Base-by-base conservation (phyloP, 75 land plant species). In the Pinus taeda region DNA sequence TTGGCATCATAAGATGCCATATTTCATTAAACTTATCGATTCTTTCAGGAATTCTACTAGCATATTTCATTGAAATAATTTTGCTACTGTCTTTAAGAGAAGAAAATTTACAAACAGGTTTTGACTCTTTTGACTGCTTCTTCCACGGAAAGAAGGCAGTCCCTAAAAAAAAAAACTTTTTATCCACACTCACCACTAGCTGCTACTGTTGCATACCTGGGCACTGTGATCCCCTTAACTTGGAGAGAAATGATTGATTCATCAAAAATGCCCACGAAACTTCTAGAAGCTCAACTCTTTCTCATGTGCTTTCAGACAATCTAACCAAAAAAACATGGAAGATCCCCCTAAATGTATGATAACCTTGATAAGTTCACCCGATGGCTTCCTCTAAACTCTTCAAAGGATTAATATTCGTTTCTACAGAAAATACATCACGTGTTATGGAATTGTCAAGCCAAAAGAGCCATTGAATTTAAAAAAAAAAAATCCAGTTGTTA, bases 241-340 rank as follows among this genome's bases (percentile, higher is more conserved):
- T 73, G 74, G 59, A 56, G 74, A 56, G 74, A 56, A 73, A 26
- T 26, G 59, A 57, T 57, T 73, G 59, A 73, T 39, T 73, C 45
- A 22, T 57, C 53, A 8, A 49, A 8, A 49, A 49, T 8, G 53
- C 11, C 53, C 0, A 49, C 12, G 11, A 49, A 49, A 8, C 2
- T 8, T 49, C 53, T 49, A 49, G 53, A 8, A 49, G 53, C 53
- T 49, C 53, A 49, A 49, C 53, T 49, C 53, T 49, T n/a, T n/a
- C 9, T 49, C 11, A 49, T 49, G 11, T 49, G 53, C 53, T 8
- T 49, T 49, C 11, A 49, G 8, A 49, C 53, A 7, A 49, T 49
- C 53, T 49, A 49, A 49, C 4, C 5, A 49, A 49, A 49, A 49
- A 49, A 49, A 11, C 53, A 49, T 49, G 53, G 53, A 49, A 49